phyloP scores from a whole-genome alignment of 1,284 basidiomycete genomes.

The Macrocystidia cucumis region DNA sequence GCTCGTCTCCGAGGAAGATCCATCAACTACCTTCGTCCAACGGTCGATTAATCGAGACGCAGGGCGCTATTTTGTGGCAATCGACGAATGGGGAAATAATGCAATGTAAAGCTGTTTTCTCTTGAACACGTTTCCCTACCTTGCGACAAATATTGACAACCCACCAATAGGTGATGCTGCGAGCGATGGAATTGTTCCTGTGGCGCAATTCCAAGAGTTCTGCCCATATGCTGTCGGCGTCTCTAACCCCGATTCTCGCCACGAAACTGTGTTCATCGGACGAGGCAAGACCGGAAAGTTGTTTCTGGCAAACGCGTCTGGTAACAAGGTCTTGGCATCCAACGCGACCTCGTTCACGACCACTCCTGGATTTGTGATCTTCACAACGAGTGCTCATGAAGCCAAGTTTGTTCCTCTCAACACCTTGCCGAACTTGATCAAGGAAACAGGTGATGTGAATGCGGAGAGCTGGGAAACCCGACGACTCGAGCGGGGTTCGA shows the following conservation, averaged over 20 bases:
- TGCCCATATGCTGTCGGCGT: conserved; percentile 39
- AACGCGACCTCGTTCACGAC: conserved; percentile 78
- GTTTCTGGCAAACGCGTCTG: conserved; percentile 29
- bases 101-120: conserved; percentile 31
- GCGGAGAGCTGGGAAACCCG: conserved; percentile 58
- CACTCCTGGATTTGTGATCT: conserved; percentile 81
- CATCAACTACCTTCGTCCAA: conserved; percentile 13
- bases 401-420: conserved; percentile 67
- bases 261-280: conserved; percentile 47
- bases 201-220: conserved; percentile 49
- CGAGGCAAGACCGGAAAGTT: conserved; percentile 63
- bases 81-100: conserved; percentile 41
- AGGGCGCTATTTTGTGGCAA: conserved; percentile 36
- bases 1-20: background rate
- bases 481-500: conserved; percentile 79
- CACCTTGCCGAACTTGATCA: conserved; percentile 22
- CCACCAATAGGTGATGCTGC: conserved; percentile 19
- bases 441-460: conserved; percentile 20
- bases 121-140: conserved; percentile 1
- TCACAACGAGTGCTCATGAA: conserved; percentile 81
- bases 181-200: conserved; percentile 14
- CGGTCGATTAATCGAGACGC: conserved; percentile 34
- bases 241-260: conserved; percentile 5
- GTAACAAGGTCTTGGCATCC: conserved; percentile 33
- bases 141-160: conserved; percentile 10